Conservation (phyloP, 2,329 filamentous ascomycete species). For the Pseudopyricularia cyperi region DNA sequence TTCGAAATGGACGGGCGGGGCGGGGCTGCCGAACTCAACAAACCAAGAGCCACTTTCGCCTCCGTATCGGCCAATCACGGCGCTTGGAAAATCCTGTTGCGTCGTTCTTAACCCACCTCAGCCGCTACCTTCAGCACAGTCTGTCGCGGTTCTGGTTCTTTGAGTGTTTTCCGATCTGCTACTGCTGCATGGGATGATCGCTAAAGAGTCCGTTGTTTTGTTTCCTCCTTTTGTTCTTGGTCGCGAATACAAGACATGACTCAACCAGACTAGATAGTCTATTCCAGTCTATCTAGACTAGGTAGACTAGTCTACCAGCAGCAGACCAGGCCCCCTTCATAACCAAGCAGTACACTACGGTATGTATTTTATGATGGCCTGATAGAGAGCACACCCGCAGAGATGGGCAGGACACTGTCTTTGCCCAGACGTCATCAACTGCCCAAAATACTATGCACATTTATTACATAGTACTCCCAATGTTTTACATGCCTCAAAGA, state of each 20-base stretch:
- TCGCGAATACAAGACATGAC: background rate
- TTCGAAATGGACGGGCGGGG: background rate
- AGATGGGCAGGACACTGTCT: background rate
- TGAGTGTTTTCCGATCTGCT: background rate
- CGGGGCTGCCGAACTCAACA: background rate
- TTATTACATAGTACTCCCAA: too few relatives aligned
- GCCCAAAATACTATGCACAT: too few relatives aligned
- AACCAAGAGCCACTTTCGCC: background rate
- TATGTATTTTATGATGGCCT: too few relatives aligned
- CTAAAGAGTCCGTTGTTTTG: background rate
- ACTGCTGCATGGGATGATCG: background rate
- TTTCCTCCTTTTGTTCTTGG: too few relatives aligned
- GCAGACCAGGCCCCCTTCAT: too few relatives aligned
- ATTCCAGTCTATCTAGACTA: conserved; percentile 4
- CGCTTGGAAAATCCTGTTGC: background rate
- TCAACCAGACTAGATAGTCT: conserved; percentile 3
- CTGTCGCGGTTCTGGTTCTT: background rate
- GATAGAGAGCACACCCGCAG: too few relatives aligned
- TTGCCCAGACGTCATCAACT: too few relatives aligned
- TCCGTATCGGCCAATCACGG: background rate
- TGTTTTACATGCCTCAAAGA: too few relatives aligned
- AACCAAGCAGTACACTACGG: too few relatives aligned
- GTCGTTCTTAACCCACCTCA: background rate
- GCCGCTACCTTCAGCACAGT: background rate
- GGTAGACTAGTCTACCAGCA: conserved; percentile 3